Percentiles rank a stretch among this genome's conserved stretches.
These are phyloP conservation scores for Stylosanthes scabra DNA, from an alignment of 331 rosid genomes.

Conservation along the genomic window DNA sequence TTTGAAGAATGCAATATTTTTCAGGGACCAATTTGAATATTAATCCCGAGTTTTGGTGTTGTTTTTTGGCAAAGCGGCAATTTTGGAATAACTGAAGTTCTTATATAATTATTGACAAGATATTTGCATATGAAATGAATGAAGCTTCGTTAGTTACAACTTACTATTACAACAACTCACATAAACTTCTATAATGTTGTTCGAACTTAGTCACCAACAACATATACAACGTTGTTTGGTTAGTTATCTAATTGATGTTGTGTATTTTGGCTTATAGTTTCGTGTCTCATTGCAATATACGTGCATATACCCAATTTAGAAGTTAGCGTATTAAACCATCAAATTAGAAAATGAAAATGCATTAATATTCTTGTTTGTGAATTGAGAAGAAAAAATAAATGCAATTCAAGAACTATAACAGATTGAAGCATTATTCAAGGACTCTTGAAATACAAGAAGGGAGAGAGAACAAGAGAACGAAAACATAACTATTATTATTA, in stretches of 20 bases:
- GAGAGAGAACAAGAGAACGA: no score
- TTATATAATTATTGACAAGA: background rate
- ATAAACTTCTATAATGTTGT: background rate
- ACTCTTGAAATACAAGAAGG: no score
- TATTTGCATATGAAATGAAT: background rate
- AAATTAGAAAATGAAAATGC: background rate
- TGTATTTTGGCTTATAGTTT: background rate
- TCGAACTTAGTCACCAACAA: background rate
- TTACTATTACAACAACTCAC: background rate
- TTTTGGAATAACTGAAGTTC: conserved; percentile 10
- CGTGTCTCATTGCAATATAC: background rate
- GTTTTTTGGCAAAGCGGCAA: background rate
- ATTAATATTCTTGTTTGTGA: background rate
- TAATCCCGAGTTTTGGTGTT: background rate
- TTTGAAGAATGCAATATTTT: no score
- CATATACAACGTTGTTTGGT: background rate
- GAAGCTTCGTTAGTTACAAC: conserved; percentile 8
- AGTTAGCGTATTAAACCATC: background rate
- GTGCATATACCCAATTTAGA: background rate
- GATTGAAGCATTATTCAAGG: no score
- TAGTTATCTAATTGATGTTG: background rate
- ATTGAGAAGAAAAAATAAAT: no score
- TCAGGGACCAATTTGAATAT: no score
- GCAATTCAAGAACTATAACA: no score
- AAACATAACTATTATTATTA: no score